Evolutionary conservation across 2,329 filamentous ascomycete species (phyloP), one percentile per base, ranked within the genome.

Genomic region (Cordyceps militaris): DNA sequence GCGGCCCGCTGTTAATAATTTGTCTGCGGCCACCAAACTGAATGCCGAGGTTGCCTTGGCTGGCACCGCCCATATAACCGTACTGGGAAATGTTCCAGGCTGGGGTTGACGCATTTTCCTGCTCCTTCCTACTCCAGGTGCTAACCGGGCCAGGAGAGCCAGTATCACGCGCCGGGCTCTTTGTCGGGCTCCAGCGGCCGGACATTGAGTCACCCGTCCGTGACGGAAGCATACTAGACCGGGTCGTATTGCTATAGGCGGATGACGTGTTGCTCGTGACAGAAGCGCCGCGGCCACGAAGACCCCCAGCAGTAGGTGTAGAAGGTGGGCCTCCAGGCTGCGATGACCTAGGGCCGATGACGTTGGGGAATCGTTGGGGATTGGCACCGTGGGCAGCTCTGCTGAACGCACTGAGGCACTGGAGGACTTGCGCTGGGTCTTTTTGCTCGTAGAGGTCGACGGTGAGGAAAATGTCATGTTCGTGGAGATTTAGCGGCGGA

Each of bases 31-130:
- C 90, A 57, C 94, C 94, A 72, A 97, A 97, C 11, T 89, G 85
- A 64, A 99, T 91, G 19, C 94, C 94, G 61, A 97, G 85, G 66
- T 96, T 97, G 3, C 91, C 93, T 71, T 99, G 94, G 67, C 90
- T 97, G 26, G 94, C 94, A 50, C 94, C 94, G 59, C 94, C 94
- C 88, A 97, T 94, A 73, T 97, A 99, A 8, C 94, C 92, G 69
- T 99, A 99, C 70, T 99, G 94, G 58, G 92, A 88, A 65, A 97
- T 97, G 69, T 97, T 99, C 94, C 94, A 99, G 1, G 94, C 94
- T 0, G 94, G 94, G 26, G 86, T 80, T 1, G 92, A 97, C 46
- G 80, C 81, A 16, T 83, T 83, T 71, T 97, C 89, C 64, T 97
- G 90, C 57, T 83, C 81, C 71, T 82, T 89, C 70, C 85, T 95